A percentile compares a stretch with the other conserved stretches of the same genome.
Conservation (phyloP, 257 asterid genomes). For the Nemophila menziesii region DNA sequence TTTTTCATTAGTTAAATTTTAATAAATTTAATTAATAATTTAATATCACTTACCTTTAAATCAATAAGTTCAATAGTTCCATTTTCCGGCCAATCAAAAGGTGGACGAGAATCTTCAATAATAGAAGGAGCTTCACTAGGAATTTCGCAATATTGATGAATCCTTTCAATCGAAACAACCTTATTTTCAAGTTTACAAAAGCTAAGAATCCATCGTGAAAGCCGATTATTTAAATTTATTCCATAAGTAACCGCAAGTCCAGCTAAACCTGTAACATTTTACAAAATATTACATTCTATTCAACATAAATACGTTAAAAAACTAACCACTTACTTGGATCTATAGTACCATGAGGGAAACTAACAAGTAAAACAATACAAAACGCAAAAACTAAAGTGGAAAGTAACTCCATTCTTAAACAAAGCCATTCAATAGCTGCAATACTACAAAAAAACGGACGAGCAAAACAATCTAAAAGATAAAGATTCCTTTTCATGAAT, state of each 20-base stretch:
- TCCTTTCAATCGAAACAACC: slow-evolving; percentile 89
- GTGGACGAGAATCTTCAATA: slow-evolving; percentile 63
- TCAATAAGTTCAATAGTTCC: slow-evolving; percentile 76
- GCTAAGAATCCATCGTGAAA: slow-evolving; percentile 97
- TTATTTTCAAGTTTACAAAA: slow-evolving; percentile 99
- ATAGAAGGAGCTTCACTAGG: slow-evolving; percentile 89
- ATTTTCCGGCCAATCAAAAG: slow-evolving; percentile 74
- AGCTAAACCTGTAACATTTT: slow-evolving; percentile 88
- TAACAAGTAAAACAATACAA: slow-evolving; percentile 91
- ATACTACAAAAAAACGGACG: slow-evolving; percentile 97
- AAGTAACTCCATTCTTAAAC: slow-evolving; percentile 95
- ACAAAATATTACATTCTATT: not conserved
- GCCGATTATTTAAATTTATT: slow-evolving; percentile 85
- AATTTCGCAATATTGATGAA: slow-evolving; percentile 81
- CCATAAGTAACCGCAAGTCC: slow-evolving; percentile 99
- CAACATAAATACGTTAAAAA: not conserved
- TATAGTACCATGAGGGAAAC: slow-evolving; percentile 86
- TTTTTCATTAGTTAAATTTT: too few species aligned
- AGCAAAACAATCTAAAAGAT: slow-evolving; percentile 96
- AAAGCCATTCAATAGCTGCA: slow-evolving; percentile 99
- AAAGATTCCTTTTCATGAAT: slow-evolving; percentile 93
- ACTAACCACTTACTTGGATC: slow-evolving; percentile 97
- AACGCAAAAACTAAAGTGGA: slow-evolving; percentile 93
- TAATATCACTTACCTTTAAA: slow-evolving; percentile 51
- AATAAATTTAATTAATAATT: slow-evolving; percentile 6